Conservation (phyloP, 495 filamentous ascomycete genomes). For the Lasiosphaeris hirsuta region DNA sequence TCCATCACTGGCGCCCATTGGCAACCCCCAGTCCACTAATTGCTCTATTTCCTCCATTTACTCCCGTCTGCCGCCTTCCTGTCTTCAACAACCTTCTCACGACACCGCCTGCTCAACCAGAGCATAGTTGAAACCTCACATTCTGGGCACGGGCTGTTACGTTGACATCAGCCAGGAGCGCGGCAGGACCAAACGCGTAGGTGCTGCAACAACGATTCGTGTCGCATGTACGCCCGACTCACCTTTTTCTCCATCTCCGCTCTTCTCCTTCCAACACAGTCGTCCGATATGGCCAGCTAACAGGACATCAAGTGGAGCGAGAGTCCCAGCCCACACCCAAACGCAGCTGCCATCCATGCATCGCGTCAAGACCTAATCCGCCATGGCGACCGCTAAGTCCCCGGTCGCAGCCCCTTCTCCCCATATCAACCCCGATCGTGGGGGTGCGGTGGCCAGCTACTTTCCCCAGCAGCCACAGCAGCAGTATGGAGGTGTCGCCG, state of each 20-base stretch:
- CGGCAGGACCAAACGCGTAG: no score
- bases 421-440: constrained; percentile 15
- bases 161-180: no score
- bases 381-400: constrained; percentile 26
- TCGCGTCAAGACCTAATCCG: constrained; percentile 3
- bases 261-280: not conserved
- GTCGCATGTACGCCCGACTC: constrained; percentile 8
- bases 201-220: not conserved
- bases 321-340: constrained; percentile 1
- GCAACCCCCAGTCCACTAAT: not conserved
- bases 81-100: not conserved
- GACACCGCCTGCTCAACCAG: not conserved
- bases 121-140: not conserved
- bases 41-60: not conserved
- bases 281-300: constrained; percentile 7
- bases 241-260: not conserved
- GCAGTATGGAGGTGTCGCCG: constrained; percentile 19
- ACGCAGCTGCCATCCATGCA: constrained; percentile 10
- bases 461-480: constrained; percentile 23
- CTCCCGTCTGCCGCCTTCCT: not conserved
- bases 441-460: constrained; percentile 13
- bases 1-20: not conserved
- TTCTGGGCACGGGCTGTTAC: no score
- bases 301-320: not conserved
- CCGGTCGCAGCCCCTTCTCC: constrained; percentile 17